Conservation (phyloP, 192 early-diverging fungal species). For the Coemansia sp. region DNA sequence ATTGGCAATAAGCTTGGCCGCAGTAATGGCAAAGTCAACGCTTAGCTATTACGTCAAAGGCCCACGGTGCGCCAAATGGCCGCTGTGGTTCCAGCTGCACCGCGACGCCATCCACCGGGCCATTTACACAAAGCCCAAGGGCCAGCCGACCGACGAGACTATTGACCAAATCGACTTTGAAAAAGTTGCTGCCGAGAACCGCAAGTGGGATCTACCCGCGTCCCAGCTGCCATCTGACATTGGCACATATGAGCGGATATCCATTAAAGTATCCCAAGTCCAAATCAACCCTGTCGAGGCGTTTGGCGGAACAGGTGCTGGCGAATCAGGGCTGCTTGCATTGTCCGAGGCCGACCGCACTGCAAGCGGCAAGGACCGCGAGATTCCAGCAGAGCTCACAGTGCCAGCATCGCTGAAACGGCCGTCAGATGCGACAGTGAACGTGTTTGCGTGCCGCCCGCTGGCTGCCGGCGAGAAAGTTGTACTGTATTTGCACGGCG, state of each 20-base stretch:
- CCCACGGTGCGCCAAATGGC: conserved; percentile 39
- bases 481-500: conserved; percentile 78
- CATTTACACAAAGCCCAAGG: background rate
- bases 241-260: conserved; percentile 11
- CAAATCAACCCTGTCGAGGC: conserved; percentile 8
- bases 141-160: conserved; percentile 16
- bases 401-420: conserved; percentile 12
- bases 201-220: conserved; percentile 19
- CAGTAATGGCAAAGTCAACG: conserved; percentile 18
- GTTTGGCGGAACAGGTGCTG: conserved; percentile 28
- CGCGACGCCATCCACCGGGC: conserved; percentile 27
- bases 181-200: conserved; percentile 10
- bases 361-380: background rate
- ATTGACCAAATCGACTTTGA: conserved; percentile 48
- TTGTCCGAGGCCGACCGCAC: conserved; percentile 19
- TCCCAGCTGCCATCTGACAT: conserved; percentile 15
- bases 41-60: conserved; percentile 43
- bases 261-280: conserved; percentile 19
- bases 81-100: conserved; percentile 40
- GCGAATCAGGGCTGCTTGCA: conserved; percentile 18
- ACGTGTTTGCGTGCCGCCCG: conserved; percentile 23
- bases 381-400: conserved; percentile 27
- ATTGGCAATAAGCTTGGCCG: conserved; percentile 12
- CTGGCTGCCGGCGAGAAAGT: conserved; percentile 45
- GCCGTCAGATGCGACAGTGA: background rate